Evolutionary conservation across 805 yeast genomes (phyloP).

Genomic region (Myxozyma monticola): DNA sequence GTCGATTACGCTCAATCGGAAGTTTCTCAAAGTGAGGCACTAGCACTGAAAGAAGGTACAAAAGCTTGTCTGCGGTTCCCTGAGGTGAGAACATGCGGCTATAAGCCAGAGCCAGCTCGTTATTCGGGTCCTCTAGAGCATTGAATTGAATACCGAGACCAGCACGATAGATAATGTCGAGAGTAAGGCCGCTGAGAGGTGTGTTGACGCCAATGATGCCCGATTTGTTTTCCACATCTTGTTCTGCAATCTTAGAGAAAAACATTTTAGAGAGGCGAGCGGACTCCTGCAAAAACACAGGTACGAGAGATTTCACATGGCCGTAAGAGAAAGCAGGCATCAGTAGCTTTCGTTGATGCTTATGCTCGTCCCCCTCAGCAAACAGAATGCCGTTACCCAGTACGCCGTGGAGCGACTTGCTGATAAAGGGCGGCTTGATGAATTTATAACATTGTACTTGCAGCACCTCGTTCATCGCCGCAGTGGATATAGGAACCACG

Average conservation of each 20-base stretch:
- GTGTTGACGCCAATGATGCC: slow-evolving; percentile 7
- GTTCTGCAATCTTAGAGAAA: not conserved
- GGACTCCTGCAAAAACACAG: slow-evolving; percentile 17
- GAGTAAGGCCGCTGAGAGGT: slow-evolving; percentile 12
- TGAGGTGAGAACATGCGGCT: slow-evolving; percentile 3
- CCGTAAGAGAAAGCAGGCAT: slow-evolving; percentile 25
- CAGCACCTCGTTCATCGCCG: slow-evolving; percentile 16
- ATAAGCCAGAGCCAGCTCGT: slow-evolving; percentile 22
- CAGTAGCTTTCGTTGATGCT: slow-evolving; percentile 20
- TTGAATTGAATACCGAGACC: slow-evolving; percentile 20
- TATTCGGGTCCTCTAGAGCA: slow-evolving; percentile 23
- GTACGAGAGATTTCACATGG: slow-evolving; percentile 16
- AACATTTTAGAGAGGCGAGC: slow-evolving; percentile 5
- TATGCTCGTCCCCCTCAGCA: slow-evolving; percentile 28
- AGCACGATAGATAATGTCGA: slow-evolving; percentile 24
- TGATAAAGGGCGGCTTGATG: slow-evolving; percentile 19
- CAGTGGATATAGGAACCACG: slow-evolving; percentile 7
- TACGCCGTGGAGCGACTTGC: slow-evolving; percentile 5
- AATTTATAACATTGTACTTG: slow-evolving; percentile 22
- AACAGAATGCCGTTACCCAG: slow-evolving; percentile 26
- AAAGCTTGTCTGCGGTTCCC: not conserved
- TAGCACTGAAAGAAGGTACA: slow-evolving; percentile 9
- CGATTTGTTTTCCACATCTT: not conserved
- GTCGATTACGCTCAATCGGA: slow-evolving; percentile 13
- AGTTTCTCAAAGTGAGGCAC: slow-evolving; percentile 12